phyloP scores from a whole-genome alignment of 1,284 basidiomycete species.

The Moniliophthora roreri region DNA sequence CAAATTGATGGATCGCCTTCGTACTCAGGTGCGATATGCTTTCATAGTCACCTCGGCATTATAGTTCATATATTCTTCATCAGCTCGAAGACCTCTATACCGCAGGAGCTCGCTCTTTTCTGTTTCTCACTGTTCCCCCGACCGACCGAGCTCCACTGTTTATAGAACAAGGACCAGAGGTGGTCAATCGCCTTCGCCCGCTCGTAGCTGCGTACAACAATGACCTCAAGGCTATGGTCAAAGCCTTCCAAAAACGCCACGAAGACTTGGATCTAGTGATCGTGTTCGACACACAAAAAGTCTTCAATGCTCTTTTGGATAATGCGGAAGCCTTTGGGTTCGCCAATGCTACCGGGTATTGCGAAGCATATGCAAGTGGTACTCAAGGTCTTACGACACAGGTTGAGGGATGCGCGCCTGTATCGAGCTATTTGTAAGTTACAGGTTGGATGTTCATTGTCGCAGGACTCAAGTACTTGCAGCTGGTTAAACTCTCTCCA shows the following conservation, averaged over 20 bases:
- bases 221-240: conserved; percentile 39
- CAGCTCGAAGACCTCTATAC: conserved; percentile 56
- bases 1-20: conserved; percentile 53
- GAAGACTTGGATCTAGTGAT: conserved; percentile 40
- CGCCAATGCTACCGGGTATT: conserved; percentile 58
- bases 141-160: conserved; percentile 58
- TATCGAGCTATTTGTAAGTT: conserved; percentile 63
- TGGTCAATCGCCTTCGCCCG: conserved; percentile 35
- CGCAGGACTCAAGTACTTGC: not conserved
- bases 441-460: not conserved
- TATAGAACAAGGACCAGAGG: conserved; percentile 44
- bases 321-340: conserved; percentile 52
- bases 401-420: conserved; percentile 55
- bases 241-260: conserved; percentile 41
- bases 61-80: conserved; percentile 4
- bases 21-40: conserved; percentile 43
- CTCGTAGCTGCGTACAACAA: conserved; percentile 52
- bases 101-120: conserved; percentile 58
- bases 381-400: conserved; percentile 51
- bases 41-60: not conserved
- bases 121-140: conserved; percentile 69
- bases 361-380: conserved; percentile 58
- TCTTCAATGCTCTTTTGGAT: conserved; percentile 60
- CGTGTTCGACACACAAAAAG: conserved; percentile 55
- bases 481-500: conserved; percentile 59